phyloP scores from a whole-genome alignment of 805 yeast species.

The Hagleromyces aurorensis region DNA sequence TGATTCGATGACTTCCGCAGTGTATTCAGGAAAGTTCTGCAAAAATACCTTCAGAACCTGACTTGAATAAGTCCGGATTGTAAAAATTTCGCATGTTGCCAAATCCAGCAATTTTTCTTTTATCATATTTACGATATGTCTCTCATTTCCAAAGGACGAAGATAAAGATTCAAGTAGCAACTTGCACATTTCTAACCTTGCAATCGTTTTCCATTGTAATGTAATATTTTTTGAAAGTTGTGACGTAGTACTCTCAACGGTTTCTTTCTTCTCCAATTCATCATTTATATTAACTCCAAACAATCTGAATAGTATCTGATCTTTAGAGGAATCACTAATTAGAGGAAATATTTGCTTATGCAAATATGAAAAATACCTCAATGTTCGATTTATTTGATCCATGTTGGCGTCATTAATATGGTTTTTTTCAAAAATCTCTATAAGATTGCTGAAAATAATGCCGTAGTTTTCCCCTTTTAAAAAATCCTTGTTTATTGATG shows the following conservation, averaged over 20 bases:
- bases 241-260: not conserved
- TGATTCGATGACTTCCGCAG: conserved; percentile 32
- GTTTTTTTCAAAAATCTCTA: conserved; percentile 25
- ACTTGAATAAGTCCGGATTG: conserved; percentile 36
- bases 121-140: conserved; percentile 25
- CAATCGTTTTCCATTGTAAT: conserved; percentile 18
- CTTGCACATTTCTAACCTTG: conserved; percentile 19
- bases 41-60: conserved; percentile 31
- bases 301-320: conserved; percentile 24
- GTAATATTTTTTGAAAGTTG: conserved; percentile 5
- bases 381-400: conserved; percentile 18
- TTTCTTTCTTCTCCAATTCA: not conserved
- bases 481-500: conserved; percentile 22
- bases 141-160: conserved; percentile 25
- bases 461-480: conserved; percentile 24
- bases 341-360: conserved; percentile 17
- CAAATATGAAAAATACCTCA: conserved; percentile 20
- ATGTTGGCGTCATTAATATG: conserved; percentile 11
- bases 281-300: conserved; percentile 3
- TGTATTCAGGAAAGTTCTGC: conserved; percentile 28
- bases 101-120: conserved; percentile 32
- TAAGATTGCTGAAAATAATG: conserved; percentile 17
- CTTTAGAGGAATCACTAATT: conserved; percentile 31
- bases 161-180: conserved; percentile 18
- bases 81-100: conserved; percentile 33